These are phyloP conservation scores for Backusella morwellensis DNA, from an alignment of 192 early-diverging fungal genomes.

Conservation along the genomic window DNA sequence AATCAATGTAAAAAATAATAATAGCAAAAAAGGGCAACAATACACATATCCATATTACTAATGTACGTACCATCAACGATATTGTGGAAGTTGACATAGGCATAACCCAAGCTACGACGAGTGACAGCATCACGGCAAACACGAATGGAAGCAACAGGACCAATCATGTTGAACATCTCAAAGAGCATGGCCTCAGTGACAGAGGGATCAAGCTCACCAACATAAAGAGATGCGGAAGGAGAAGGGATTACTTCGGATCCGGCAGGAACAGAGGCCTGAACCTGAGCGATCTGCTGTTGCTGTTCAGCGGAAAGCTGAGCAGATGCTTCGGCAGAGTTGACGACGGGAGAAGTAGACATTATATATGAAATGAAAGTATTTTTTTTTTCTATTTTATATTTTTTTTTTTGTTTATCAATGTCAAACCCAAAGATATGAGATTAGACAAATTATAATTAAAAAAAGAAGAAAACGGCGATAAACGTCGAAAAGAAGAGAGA, in stretches of 20 bases:
- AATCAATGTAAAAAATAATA: neutral
- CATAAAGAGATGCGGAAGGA: constrained; percentile 83
- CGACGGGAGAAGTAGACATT: constrained; percentile 31
- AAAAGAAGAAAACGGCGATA: constrained; percentile 8
- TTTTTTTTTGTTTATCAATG: neutral
- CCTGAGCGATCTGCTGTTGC: constrained; percentile 15
- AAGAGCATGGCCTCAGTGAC: constrained; percentile 98
- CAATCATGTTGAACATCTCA: constrained; percentile 95
- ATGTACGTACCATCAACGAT: constrained; percentile 61
- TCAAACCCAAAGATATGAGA: neutral
- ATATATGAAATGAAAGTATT: neutral
- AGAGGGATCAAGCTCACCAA: constrained; percentile 94
- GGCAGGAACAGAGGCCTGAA: constrained; percentile 6
- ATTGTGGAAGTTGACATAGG: constrained; percentile 98
- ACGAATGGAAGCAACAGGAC: constrained; percentile 95
- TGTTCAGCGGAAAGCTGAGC: constrained; percentile 3
- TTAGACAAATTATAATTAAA: constrained; percentile 3
- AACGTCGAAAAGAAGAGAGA: constrained; percentile 8
- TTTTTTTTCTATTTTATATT: constrained; percentile 6
- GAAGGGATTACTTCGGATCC: constrained; percentile 25
- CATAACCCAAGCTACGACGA: constrained; percentile 93
- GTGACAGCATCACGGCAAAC: constrained; percentile 98
- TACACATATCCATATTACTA: neutral
- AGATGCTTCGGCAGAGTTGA: constrained; percentile 20
- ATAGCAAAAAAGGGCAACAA: neutral